Percentiles rank a stretch among this genome's conserved stretches.
These are phyloP conservation scores for Triticum monococcum DNA, from an alignment of 176 grass and related monocot genomes.

Conservation along the genomic window DNA sequence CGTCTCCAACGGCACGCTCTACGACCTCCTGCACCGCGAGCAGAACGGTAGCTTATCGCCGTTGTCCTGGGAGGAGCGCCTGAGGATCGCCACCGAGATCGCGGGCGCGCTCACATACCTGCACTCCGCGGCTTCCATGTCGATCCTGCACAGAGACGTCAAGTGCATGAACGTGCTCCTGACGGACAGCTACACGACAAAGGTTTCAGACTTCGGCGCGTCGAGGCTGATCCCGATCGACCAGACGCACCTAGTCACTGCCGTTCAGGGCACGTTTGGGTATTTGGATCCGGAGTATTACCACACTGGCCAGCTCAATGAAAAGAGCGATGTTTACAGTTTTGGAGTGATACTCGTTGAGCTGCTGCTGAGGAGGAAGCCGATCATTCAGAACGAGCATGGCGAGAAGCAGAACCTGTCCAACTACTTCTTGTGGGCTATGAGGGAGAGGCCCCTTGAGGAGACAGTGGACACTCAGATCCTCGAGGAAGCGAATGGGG, in stretches of 20 bases:
- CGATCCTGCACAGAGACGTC: conserved; percentile 27
- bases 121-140: conserved; percentile 17
- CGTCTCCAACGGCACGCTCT: conserved; percentile 28
- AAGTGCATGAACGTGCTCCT: conserved; percentile 31
- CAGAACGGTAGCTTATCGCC: neutral
- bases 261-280: conserved; percentile 5
- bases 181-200: neutral
- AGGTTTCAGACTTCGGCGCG: conserved; percentile 24
- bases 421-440: too few species aligned
- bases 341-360: too few species aligned
- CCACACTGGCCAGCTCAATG: too few species aligned
- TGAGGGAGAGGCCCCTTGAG: neutral
- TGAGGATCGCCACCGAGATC: conserved; percentile 4
- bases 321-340: too few species aligned
- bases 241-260: neutral
- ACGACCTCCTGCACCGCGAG: conserved; percentile 16
- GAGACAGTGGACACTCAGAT: neutral
- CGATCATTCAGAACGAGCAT: too few species aligned
- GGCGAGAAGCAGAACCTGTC: too few species aligned
- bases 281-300: too few species aligned
- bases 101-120: neutral
- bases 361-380: too few species aligned
- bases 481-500: neutral
- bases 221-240: conserved; percentile 25
- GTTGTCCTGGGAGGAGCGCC: neutral